Evolutionary conservation across 306 rosid genomes (phyloP), one percentile per base, ranked within the genome.

Genomic region (Oemleria cerasiformis): DNA sequence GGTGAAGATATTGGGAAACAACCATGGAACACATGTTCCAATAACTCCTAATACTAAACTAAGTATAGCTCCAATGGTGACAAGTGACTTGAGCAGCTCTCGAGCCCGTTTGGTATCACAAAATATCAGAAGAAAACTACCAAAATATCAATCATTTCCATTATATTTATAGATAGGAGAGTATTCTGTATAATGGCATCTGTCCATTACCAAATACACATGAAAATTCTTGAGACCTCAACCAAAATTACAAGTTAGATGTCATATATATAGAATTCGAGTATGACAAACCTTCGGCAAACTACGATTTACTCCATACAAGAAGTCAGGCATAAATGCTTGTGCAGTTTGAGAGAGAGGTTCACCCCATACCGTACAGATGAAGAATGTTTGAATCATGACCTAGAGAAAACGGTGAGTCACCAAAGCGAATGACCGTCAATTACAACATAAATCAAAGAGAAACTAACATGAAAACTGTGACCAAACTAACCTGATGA

Each of bases 321-420:
- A 44, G 75, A 88, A 83, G 77, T 86, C 97, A 1, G 97, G 98
- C 93, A 93, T 88, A 93, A 90, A 93, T 41, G 98, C 81, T 58
- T 93, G 97, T 19, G 98, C 98, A 59, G 98, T 88, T 84, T 93
- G 98, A 61, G 97, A 90, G 59, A 93, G 93, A 80, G 98, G 98
- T 76, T 93, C 97, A 54, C 98, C 98, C 97, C 93, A 93, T 54
- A 93, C 97, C 1, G 97, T 84, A 84, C 96, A 88, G 82, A 82
- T 86, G 80, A 71, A 67, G 76, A 84, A 87, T 13, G 88, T 83
- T 88, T 93, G 98, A 73, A 93, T 56, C 97, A 93, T 86, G 86
- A 90, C 98, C 98, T 93, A 78, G 67, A 68, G 75, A 14, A 82
- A 73, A 70, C 34, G 72, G 62, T 54, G 53, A 62, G 40, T 74